phyloP scores from a whole-genome alignment of 768 basidiomycete species.

The Tylopilus intermedius region DNA sequence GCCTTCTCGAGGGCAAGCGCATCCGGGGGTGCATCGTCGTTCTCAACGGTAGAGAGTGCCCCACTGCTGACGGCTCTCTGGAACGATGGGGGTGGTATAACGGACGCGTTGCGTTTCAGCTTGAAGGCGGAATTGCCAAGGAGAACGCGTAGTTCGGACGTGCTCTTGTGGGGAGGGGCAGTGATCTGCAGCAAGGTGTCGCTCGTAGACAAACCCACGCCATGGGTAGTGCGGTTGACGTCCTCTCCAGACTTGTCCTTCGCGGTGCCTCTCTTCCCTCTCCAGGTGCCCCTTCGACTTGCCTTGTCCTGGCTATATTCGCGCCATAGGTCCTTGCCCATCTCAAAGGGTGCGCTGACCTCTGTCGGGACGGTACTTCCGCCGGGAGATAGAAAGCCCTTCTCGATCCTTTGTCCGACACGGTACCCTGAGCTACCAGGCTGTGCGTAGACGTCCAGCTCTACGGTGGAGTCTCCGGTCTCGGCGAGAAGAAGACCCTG shows the following conservation, averaged over 20 bases:
- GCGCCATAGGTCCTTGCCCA: conserved; percentile 22
- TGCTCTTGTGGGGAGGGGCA: conserved; percentile 44
- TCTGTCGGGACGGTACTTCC: conserved; percentile 19
- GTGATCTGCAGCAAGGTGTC: conserved; percentile 53
- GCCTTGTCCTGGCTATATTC: conserved; percentile 8
- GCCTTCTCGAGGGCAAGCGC: conserved; percentile 63
- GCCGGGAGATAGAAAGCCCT: conserved; percentile 29
- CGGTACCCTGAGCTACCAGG: conserved; percentile 35
- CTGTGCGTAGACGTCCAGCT: conserved; percentile 34
- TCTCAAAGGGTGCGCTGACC: conserved; percentile 10
- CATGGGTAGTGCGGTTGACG: conserved; percentile 2
- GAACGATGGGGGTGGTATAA: conserved; percentile 31
- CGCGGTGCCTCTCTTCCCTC: conserved; percentile 4
- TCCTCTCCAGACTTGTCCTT: conserved; percentile 10
- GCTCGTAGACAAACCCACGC: conserved; percentile 36
- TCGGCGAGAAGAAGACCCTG: conserved; percentile 45
- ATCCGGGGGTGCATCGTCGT: conserved; percentile 17
- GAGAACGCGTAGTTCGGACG: conserved; percentile 55
- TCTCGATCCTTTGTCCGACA: conserved; percentile 38
- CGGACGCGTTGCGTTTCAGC: conserved; percentile 48
- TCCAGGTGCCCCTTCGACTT: conserved; percentile 15
- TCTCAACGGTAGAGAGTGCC: not conserved
- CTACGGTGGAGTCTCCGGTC: conserved; percentile 43
- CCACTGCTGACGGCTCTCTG: conserved; percentile 8
- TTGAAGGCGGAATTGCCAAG: conserved; percentile 58